These are phyloP conservation scores for Xylaria sp. DNA, from an alignment of 2,329 filamentous ascomycete genomes.

Conservation along the genomic window DNA sequence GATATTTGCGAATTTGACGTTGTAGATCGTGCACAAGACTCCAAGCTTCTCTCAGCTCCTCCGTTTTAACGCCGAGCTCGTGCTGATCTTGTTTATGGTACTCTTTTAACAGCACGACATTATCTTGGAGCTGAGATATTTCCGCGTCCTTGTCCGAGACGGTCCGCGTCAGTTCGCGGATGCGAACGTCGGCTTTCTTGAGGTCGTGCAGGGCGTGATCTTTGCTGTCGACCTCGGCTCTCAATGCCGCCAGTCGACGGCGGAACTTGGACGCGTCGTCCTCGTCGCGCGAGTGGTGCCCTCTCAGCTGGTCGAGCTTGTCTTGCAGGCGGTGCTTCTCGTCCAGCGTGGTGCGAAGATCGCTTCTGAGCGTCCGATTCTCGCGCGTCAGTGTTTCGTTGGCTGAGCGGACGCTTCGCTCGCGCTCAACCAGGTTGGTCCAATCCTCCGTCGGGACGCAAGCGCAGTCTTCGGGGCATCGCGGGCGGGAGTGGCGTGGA, in stretches of 20 bases:
- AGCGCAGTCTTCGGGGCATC: conserved; percentile 38
- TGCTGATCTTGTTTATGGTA: conserved; percentile 17
- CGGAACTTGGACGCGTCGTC: conserved; percentile 27
- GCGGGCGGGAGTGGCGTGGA: conserved; percentile 22
- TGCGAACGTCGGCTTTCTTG: conserved; percentile 22
- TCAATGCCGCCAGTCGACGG: conserved; percentile 28
- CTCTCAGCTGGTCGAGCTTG: conserved; percentile 26
- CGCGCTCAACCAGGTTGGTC: conserved; percentile 30
- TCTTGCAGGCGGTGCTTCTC: conserved; percentile 28
- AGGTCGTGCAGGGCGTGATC: conserved; percentile 24
- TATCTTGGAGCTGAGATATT: conserved; percentile 15
- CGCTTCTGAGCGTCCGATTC: conserved; percentile 32
- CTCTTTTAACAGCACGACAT: neutral
- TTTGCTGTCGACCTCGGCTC: conserved; percentile 28
- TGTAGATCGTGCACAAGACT: conserved; percentile 27
- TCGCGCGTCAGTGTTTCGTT: conserved; percentile 31
- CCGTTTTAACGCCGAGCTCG: conserved; percentile 14
- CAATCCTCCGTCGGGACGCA: conserved; percentile 35
- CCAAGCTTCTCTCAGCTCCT: conserved; percentile 21
- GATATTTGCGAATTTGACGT: conserved; percentile 19
- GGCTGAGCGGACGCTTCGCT: conserved; percentile 21
- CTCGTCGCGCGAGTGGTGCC: conserved; percentile 22
- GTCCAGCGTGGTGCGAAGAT: conserved; percentile 22
- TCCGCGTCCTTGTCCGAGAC: conserved; percentile 10
- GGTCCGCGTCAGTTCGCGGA: conserved; percentile 30